Base-by-base conservation (phyloP, 148 eudicot species). In the Cornus controversa region DNA sequence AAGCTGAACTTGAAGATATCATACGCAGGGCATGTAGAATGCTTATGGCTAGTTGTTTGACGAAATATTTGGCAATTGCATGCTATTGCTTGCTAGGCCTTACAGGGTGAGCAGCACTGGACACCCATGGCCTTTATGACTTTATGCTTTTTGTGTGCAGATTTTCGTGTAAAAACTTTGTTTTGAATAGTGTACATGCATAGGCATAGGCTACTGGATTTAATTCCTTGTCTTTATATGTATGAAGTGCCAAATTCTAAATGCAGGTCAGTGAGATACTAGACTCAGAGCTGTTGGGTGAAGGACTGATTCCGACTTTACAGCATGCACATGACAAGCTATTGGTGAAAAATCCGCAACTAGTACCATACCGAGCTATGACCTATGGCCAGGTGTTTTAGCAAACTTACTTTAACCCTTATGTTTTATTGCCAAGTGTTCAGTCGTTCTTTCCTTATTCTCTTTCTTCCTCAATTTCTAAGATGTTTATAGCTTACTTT, bases 281-380 rank as follows among this genome's bases (percentile, higher is more conserved):
- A 54, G 98, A 94, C 86, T 94, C 98, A 16, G 98, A 94, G 78
- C 89, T 94, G 75, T 78, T 94, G 82, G 98, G 98, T 70, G 98
- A 94, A 86, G 98, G 98, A 80, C 74, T 92, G 15, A 89, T 94
- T 81, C 95, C 97, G 63, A 91, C 98, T 71, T 79, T 94, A 71
- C 98, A 94, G 84, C 88, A 94, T 82, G 98, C 98, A 54, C 90
- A 92, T 85, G 98, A 94, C 85, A 84, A 86, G 28, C 85, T 94
- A 57, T 81, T 94, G 83, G 93, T 91, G 74, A 86, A 88, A 69
- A 92, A 84, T 84, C 91, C 93, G 22, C 78, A 77, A 69, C 85
- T 93, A 50, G 91, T 94, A 29, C 98, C 98, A 70, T 92, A 92
- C 82, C 82, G 82, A 75, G 98, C 93, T 66, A 87, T 88, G 36